These are phyloP conservation scores for Xylariales sp. DNA, from an alignment of 2,329 filamentous ascomycete genomes.

Conservation along the genomic window DNA sequence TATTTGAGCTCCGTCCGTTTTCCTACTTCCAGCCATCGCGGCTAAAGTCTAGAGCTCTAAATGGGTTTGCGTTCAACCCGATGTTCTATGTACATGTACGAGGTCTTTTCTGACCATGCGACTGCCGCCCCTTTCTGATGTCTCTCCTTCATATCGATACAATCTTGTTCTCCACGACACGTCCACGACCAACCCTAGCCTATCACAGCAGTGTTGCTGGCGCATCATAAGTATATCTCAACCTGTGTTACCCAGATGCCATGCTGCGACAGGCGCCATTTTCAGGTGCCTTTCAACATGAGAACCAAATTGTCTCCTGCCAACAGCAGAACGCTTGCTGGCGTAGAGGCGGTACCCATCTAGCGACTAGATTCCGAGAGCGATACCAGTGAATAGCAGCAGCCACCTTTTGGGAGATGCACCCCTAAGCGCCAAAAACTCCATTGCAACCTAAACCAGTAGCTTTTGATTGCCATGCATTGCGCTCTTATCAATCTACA, in stretches of 20 bases:
- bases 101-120: slow-evolving; percentile 1
- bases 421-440: slow-evolving; percentile 2
- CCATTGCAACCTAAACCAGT: slow-evolving; percentile 6
- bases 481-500: not conserved
- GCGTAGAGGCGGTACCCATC: too few relatives aligned
- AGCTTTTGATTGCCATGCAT: not conserved
- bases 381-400: too few relatives aligned
- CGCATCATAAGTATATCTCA: too few relatives aligned
- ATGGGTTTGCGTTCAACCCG: not conserved
- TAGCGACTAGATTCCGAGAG: too few relatives aligned
- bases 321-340: too few relatives aligned
- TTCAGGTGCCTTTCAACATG: too few relatives aligned
- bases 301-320: too few relatives aligned
- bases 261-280: too few relatives aligned
- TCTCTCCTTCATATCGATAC: slow-evolving; percentile 2
- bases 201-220: too few relatives aligned
- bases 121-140: not conserved
- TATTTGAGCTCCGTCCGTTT: slow-evolving; percentile 4
- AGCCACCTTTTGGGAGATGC: not conserved
- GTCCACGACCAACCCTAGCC: not conserved
- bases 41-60: slow-evolving; percentile 6
- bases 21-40: not conserved
- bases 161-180: slow-evolving; percentile 10
- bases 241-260: too few relatives aligned
- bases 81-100: slow-evolving; percentile 15